These are phyloP conservation scores for Aureobasidium sp. DNA, from an alignment of 2,329 filamentous ascomycete genomes.

Conservation along the genomic window DNA sequence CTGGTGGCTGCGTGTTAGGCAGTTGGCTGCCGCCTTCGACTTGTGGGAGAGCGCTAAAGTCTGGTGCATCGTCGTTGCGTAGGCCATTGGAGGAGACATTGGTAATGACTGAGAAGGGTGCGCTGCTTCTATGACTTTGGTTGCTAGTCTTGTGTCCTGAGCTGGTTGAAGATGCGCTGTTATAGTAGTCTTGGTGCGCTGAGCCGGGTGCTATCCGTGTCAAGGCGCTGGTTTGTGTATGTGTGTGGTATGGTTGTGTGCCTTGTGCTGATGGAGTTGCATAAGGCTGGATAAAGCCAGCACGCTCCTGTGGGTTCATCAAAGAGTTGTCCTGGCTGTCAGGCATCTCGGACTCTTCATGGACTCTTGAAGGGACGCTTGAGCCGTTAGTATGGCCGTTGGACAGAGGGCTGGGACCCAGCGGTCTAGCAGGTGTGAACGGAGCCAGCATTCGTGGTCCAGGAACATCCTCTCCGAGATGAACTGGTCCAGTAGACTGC, in stretches of 20 bases:
- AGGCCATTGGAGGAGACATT: constrained; percentile 53
- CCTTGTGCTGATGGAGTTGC: constrained; percentile 23
- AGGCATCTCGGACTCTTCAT: constrained; percentile 40
- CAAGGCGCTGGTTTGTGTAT: constrained; percentile 59
- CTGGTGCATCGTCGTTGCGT: constrained; percentile 43
- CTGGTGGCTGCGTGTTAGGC: constrained; percentile 55
- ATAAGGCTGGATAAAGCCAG: constrained; percentile 25
- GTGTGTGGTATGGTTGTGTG: constrained; percentile 41
- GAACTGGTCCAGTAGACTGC: constrained; percentile 40
- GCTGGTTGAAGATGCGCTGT: constrained; percentile 84
- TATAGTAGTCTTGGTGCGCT: constrained; percentile 58
- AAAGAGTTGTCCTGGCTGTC: constrained; percentile 33
- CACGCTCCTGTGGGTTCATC: constrained; percentile 27
- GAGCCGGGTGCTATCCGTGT: constrained; percentile 54
- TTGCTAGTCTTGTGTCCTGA: constrained; percentile 66
- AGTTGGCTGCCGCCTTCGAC: constrained; percentile 49
- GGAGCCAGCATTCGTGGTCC: constrained; percentile 39
- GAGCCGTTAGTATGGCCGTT: constrained; percentile 50
- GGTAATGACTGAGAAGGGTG: constrained; percentile 39
- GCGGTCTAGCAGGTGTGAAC: constrained; percentile 46
- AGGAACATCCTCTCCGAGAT: constrained; percentile 58
- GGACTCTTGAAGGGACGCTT: constrained; percentile 31
- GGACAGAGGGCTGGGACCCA: constrained; percentile 51
- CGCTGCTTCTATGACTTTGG: constrained; percentile 42
- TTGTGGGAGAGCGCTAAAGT: constrained; percentile 46